A percentile compares a stretch with the other conserved stretches of the same genome.
phyloP scores from a whole-genome alignment of 495 filamentous ascomycete genomes.

The Aspergillus incahuasiensis region DNA sequence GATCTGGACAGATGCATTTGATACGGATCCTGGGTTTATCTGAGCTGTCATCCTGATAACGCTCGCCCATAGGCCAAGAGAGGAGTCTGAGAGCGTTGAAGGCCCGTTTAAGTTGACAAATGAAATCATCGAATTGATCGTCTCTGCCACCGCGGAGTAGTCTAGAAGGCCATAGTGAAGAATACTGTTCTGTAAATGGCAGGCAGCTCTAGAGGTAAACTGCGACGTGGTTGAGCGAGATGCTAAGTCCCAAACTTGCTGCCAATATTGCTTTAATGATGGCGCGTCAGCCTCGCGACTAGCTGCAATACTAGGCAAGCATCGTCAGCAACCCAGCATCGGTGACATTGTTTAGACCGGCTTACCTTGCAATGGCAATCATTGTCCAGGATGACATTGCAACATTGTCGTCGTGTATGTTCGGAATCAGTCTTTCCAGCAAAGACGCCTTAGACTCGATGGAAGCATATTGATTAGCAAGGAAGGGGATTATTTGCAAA shows the following conservation, averaged over 20 bases:
- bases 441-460: slow-evolving; percentile 40
- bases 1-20: slow-evolving; percentile 61
- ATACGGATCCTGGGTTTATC: slow-evolving; percentile 56
- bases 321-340: slow-evolving; percentile 7
- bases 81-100: slow-evolving; percentile 70
- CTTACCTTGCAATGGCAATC: slow-evolving; percentile 58
- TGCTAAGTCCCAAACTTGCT: slow-evolving; percentile 69
- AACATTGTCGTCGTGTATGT: slow-evolving; percentile 53
- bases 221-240: slow-evolving; percentile 65
- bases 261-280: slow-evolving; percentile 51
- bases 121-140: slow-evolving; percentile 62
- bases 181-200: slow-evolving; percentile 66
- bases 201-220: slow-evolving; percentile 71
- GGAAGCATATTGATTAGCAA: slow-evolving; percentile 40
- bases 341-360: neutral
- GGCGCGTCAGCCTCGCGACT: slow-evolving; percentile 23
- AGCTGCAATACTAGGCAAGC: slow-evolving; percentile 27
- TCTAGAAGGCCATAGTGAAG: slow-evolving; percentile 58
- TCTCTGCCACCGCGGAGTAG: slow-evolving; percentile 57
- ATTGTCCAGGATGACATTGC: slow-evolving; percentile 59
- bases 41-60: slow-evolving; percentile 49
- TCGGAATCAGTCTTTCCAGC: slow-evolving; percentile 44
- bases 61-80: slow-evolving; percentile 68
- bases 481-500: slow-evolving; percentile 76
- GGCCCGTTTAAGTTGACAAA: slow-evolving; percentile 79